Percentiles rank a stretch among this genome's conserved stretches.
phyloP scores from a whole-genome alignment of 1,284 basidiomycete genomes.

The Trametes versicolor region DNA sequence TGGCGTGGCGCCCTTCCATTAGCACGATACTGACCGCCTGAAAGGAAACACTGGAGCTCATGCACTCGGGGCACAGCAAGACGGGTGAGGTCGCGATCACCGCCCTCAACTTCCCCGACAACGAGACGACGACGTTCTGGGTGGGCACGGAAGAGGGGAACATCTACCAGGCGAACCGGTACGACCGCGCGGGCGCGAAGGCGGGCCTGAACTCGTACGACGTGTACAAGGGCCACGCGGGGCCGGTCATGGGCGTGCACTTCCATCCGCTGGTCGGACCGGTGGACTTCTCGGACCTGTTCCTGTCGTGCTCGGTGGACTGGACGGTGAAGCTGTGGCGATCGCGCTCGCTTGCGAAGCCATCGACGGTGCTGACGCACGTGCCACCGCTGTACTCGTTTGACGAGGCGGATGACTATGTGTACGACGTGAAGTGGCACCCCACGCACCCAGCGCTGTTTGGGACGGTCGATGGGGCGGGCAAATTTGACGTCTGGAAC shows the following conservation, averaged over 20 bases:
- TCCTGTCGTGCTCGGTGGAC: conserved; percentile 91
- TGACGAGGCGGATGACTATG: conserved; percentile 97
- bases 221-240: conserved; percentile 92
- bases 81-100: conserved; percentile 97
- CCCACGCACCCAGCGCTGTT: conserved; percentile 95
- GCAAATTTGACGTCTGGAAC: conserved; percentile 97
- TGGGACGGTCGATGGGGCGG: conserved; percentile 93
- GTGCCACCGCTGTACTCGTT: conserved; percentile 88
- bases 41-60: conserved; percentile 90
- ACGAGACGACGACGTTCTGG: conserved; percentile 96
- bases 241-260: conserved; percentile 92
- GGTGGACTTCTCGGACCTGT: conserved; percentile 95
- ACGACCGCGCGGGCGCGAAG: conserved; percentile 96
- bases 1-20: conserved; percentile 15
- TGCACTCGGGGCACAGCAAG: conserved; percentile 90
- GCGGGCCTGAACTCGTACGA: conserved; percentile 94
- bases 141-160: conserved; percentile 98
- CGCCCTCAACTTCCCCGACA: conserved; percentile 91
- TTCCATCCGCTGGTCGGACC: conserved; percentile 94
- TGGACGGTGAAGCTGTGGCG: conserved; percentile 98
- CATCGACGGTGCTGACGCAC: conserved; percentile 61
- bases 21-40: background rate
- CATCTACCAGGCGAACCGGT: conserved; percentile 94
- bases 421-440: conserved; percentile 99
- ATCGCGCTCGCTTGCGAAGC: conserved; percentile 73